Conservation (phyloP, 2,329 filamentous ascomycete species). For the Chaetomium sp. region DNA sequence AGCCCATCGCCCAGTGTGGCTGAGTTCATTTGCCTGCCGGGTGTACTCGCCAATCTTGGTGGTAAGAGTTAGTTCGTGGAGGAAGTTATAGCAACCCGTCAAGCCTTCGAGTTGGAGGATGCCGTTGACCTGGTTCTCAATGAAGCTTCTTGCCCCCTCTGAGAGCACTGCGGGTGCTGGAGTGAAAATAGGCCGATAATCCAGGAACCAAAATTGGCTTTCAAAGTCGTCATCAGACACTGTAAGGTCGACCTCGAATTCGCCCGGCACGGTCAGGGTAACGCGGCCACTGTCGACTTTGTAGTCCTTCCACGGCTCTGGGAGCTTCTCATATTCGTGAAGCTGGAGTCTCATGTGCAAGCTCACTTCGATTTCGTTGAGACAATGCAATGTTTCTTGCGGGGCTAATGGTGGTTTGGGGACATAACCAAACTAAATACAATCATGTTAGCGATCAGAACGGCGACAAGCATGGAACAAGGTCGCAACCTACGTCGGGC, state of each 20-base stretch:
- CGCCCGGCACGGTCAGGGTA: slow-evolving; percentile 74
- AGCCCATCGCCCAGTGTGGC: slow-evolving; percentile 63
- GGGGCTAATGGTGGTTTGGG: slow-evolving; percentile 64
- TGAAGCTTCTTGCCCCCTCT: slow-evolving; percentile 54
- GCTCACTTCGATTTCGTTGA: slow-evolving; percentile 76
- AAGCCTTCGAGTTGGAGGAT: slow-evolving; percentile 65
- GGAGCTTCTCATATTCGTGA: slow-evolving; percentile 70
- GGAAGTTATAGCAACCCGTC: slow-evolving; percentile 71
- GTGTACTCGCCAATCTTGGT: slow-evolving; percentile 81
- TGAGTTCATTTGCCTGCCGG: slow-evolving; percentile 67
- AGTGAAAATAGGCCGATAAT: slow-evolving; percentile 76
- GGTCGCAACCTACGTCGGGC: slow-evolving; percentile 56
- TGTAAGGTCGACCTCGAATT: slow-evolving; percentile 91
- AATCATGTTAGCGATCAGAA: slow-evolving; percentile 19
- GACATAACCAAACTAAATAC: slow-evolving; percentile 63
- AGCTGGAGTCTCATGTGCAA: slow-evolving; percentile 78
- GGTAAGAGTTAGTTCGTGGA: slow-evolving; percentile 83
- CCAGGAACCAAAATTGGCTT: slow-evolving; percentile 89
- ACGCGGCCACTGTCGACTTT: slow-evolving; percentile 77
- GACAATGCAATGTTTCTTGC: slow-evolving; percentile 64
- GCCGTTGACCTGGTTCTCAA: slow-evolving; percentile 69
- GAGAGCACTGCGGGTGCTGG: slow-evolving; percentile 59
- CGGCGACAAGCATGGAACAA: not conserved
- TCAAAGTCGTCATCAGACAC: slow-evolving; percentile 78
- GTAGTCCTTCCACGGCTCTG: slow-evolving; percentile 70